Percentiles rank a stretch among this genome's conserved stretches.
phyloP scores from a whole-genome alignment of 495 filamentous ascomycete genomes.

The Polyplosphaeria fusca region DNA sequence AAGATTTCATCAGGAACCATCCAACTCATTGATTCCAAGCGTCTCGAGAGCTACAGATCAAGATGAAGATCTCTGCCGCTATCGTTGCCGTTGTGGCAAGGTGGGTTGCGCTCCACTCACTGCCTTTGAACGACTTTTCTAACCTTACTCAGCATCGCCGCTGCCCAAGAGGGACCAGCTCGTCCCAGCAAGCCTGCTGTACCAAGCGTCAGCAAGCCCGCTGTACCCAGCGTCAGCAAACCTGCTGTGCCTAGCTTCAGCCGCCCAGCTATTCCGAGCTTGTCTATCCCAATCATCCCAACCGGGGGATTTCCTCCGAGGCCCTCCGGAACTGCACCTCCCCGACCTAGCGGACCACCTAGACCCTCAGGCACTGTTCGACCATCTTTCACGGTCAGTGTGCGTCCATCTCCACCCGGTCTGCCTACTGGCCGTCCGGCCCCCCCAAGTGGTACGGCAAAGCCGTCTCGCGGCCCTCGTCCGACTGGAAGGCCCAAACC shows the following conservation, averaged over 20 bases:
- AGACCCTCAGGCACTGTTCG: background rate
- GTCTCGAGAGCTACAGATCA: background rate
- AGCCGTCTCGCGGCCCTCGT: no score
- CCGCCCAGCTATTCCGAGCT: background rate
- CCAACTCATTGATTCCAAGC: constrained; percentile 6
- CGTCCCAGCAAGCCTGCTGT: constrained; percentile 4
- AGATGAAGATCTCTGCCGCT: constrained; percentile 29
- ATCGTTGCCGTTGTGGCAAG: constrained; percentile 5
- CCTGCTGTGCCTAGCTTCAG: background rate
- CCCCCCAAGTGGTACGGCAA: no score
- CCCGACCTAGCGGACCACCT: background rate
- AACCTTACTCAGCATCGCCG: background rate
- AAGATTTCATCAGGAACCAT: constrained; percentile 2
- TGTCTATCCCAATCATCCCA: constrained; percentile 2
- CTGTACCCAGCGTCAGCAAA: background rate
- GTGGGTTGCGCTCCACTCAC: constrained; percentile 6
- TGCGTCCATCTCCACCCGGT: no score
- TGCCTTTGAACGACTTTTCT: background rate
- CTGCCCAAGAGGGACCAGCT: background rate
- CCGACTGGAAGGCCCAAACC: background rate
- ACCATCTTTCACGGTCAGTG: no score
- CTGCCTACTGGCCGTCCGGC: no score
- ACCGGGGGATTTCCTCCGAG: background rate
- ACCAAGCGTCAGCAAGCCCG: background rate
- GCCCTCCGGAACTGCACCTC: background rate